Conservation (phyloP, 2,329 filamentous ascomycete species). For the Pochonia chlamydosporia region DNA sequence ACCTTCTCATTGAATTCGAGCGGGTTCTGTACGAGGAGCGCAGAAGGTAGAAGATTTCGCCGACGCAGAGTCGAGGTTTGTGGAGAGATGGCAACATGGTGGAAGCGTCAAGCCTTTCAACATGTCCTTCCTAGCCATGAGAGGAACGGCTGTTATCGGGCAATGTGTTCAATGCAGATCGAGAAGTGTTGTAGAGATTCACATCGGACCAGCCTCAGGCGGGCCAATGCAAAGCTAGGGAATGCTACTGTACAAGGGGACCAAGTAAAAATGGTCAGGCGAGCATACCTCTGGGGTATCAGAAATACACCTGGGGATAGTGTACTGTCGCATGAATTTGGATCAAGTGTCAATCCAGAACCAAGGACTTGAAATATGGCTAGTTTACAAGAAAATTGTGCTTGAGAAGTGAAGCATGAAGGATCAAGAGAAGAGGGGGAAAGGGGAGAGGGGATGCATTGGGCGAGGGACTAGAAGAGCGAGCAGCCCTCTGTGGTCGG, state of each 20-base stretch:
- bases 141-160: not conserved
- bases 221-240: not conserved
- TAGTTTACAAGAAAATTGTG: conserved; percentile 9
- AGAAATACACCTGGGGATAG: not conserved
- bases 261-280: not conserved
- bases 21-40: too few relatives aligned
- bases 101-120: too few relatives aligned
- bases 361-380: not conserved
- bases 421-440: conserved; percentile 11
- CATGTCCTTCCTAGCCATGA: not conserved
- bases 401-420: conserved; percentile 7
- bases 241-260: not conserved
- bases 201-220: not conserved
- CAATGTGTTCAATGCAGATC: not conserved
- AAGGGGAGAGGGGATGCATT: conserved; percentile 13
- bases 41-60: not conserved
- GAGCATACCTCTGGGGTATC: not conserved
- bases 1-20: too few relatives aligned
- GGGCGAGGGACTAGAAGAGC: too few relatives aligned
- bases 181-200: not conserved
- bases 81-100: not conserved
- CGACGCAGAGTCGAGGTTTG: not conserved
- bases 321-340: not conserved
- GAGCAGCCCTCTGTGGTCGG: not conserved
- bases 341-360: not conserved